A percentile compares a stretch with the other conserved stretches of the same genome.
Evolutionary conservation across 805 yeast genomes (phyloP).

Genomic region (Yarrowia hollandica): DNA sequence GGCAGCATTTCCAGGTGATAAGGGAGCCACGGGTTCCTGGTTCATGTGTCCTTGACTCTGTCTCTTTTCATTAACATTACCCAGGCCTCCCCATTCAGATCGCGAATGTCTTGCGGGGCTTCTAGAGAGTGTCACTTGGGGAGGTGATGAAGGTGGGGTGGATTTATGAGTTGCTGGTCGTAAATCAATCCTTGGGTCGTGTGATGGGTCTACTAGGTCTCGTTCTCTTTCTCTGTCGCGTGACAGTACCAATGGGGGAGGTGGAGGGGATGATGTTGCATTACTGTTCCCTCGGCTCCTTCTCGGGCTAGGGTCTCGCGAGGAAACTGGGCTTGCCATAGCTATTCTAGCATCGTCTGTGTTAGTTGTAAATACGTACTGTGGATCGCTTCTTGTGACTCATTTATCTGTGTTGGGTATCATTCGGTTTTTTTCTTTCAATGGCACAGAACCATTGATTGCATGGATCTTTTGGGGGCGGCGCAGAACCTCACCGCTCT

Average conservation of each 20-base stretch:
- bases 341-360: not conserved
- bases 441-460: too few relatives aligned
- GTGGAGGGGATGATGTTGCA: not conserved
- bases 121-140: not conserved
- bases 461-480: too few relatives aligned
- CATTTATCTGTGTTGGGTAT: too few relatives aligned
- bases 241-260: constrained; percentile 2
- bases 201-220: not conserved
- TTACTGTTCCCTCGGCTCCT: not conserved
- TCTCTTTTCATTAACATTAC: too few relatives aligned
- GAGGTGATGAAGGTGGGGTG: constrained; percentile 1
- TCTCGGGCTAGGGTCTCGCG: not conserved
- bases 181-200: not conserved
- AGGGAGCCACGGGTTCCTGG: too few relatives aligned
- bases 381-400: too few relatives aligned
- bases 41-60: too few relatives aligned
- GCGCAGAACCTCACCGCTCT: not conserved
- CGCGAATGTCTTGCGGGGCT: not conserved
- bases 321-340: not conserved
- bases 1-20: constrained; percentile 12
- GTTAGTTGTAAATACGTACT: too few relatives aligned
- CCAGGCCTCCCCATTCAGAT: not conserved
- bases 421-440: too few relatives aligned
- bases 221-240: not conserved
- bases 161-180: not conserved